These are phyloP conservation scores for Mortierella sp. DNA, from an alignment of 371 early-diverging fungal species.

Conservation along the genomic window DNA sequence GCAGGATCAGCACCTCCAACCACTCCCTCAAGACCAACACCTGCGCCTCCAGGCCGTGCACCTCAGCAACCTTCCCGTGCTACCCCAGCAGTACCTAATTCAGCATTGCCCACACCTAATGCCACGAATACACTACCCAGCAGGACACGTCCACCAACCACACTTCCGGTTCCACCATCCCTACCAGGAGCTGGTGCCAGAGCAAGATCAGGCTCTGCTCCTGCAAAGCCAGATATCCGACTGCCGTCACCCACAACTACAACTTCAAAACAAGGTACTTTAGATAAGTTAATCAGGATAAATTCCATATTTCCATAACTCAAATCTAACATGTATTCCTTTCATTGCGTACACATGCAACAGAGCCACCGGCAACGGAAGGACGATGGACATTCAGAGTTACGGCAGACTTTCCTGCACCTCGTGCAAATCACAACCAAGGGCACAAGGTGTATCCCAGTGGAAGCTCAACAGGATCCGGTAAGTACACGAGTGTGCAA, in stretches of 20 bases:
- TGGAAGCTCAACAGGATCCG: conserved; percentile 37
- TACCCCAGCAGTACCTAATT: conserved; percentile 32
- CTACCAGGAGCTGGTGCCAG: conserved; percentile 30
- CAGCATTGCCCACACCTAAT: conserved; percentile 17
- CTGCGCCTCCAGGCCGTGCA: conserved; percentile 38
- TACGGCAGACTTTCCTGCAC: conserved; percentile 39
- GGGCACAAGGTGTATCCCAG: conserved; percentile 39
- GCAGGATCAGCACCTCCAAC: conserved; percentile 57
- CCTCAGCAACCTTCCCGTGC: conserved; percentile 44
- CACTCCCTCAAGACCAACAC: conserved; percentile 56
- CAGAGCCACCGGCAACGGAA: conserved; percentile 49
- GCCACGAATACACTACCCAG: conserved; percentile 23
- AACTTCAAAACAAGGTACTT: conserved; percentile 19
- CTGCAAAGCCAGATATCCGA: conserved; percentile 23
- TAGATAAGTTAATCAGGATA: not conserved
- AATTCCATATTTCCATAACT: not conserved
- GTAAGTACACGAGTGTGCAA: conserved; percentile 26
- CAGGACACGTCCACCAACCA: conserved; percentile 27
- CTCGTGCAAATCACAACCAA: conserved; percentile 21
- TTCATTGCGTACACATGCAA: not conserved
- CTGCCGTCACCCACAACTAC: conserved; percentile 21
- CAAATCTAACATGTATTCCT: not conserved
- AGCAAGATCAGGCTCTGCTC: conserved; percentile 47
- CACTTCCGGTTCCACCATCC: conserved; percentile 12
- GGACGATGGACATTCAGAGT: conserved; percentile 52